These are phyloP conservation scores for Periconia digitata DNA, from an alignment of 2,329 filamentous ascomycete species.

Conservation along the genomic window DNA sequence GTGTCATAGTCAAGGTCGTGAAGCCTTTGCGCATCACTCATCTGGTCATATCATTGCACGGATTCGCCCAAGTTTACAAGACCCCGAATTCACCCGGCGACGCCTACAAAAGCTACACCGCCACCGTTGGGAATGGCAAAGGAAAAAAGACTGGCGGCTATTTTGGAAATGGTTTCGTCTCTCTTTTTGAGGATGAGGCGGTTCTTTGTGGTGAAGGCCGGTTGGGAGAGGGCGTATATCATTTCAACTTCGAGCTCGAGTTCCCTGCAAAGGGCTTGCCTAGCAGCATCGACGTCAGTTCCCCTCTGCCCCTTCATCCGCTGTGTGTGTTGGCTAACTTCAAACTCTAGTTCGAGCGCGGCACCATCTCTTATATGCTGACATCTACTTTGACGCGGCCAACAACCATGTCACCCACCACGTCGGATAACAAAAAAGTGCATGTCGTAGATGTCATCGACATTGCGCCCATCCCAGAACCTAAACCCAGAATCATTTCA, in stretches of 20 bases:
- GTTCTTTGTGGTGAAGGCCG: slow-evolving; percentile 78
- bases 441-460: slow-evolving; percentile 81
- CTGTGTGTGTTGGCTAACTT: slow-evolving; percentile 18
- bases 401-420: slow-evolving; percentile 78
- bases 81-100: slow-evolving; percentile 64
- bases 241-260: slow-evolving; percentile 75
- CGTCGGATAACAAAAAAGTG: slow-evolving; percentile 79
- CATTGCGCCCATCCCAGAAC: slow-evolving; percentile 71
- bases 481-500: slow-evolving; percentile 80
- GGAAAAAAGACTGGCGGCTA: slow-evolving; percentile 58
- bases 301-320: slow-evolving; percentile 8
- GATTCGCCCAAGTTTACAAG: slow-evolving; percentile 78
- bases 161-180: slow-evolving; percentile 76
- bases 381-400: slow-evolving; percentile 88
- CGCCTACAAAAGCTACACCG: slow-evolving; percentile 49
- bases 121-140: slow-evolving; percentile 56
- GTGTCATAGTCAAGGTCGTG: slow-evolving; percentile 70
- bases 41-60: slow-evolving; percentile 75
- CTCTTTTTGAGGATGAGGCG: slow-evolving; percentile 79
- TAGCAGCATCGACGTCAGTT: slow-evolving; percentile 90
- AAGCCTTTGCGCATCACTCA: slow-evolving; percentile 79
- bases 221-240: slow-evolving; percentile 72
- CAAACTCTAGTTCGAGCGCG: slow-evolving; percentile 83
- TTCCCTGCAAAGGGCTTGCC: slow-evolving; percentile 71
- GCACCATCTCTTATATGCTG: slow-evolving; percentile 88